phyloP scores from a whole-genome alignment of 345 rosid species.

The Eucalyptus decipiens region DNA sequence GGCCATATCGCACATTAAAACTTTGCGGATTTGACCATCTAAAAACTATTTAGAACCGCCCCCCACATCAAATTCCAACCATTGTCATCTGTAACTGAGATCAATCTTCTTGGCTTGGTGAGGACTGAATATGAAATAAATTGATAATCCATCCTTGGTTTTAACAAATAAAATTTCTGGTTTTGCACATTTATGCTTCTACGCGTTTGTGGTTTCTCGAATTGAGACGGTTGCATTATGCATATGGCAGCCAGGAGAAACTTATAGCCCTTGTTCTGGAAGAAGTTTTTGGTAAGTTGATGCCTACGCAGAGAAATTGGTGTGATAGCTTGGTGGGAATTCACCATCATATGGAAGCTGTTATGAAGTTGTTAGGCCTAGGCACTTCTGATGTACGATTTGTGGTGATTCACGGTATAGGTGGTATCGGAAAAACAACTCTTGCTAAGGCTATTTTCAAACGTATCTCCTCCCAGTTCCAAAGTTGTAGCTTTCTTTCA shows the following conservation, averaged over 20 bases:
- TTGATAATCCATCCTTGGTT: not conserved
- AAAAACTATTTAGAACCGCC: not conserved
- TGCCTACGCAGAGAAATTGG: accelerated
- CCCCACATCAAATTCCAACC: not conserved
- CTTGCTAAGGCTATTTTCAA: not conserved
- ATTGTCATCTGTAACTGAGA: not conserved
- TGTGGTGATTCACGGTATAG: not conserved
- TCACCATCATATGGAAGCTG: not conserved
- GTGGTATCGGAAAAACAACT: not conserved
- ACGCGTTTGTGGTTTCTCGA: not conserved
- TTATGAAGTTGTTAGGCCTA: not conserved
- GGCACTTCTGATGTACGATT: not conserved
- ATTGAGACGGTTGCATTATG: not conserved
- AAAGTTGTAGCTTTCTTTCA: not conserved
- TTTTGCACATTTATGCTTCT: not conserved
- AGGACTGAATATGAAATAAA: not conserved
- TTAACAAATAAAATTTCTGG: not conserved
- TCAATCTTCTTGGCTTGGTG: not conserved
- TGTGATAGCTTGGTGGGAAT: not conserved
- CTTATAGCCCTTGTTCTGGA: not conserved
- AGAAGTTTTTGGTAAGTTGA: not conserved
- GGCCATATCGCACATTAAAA: accelerated
- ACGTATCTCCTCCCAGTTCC: not conserved
- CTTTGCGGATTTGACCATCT: no score
- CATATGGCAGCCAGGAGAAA: not conserved